Evolutionary conservation across 2,329 filamentous ascomycete species (phyloP).

Genomic region (Claviceps maximensis): DNA sequence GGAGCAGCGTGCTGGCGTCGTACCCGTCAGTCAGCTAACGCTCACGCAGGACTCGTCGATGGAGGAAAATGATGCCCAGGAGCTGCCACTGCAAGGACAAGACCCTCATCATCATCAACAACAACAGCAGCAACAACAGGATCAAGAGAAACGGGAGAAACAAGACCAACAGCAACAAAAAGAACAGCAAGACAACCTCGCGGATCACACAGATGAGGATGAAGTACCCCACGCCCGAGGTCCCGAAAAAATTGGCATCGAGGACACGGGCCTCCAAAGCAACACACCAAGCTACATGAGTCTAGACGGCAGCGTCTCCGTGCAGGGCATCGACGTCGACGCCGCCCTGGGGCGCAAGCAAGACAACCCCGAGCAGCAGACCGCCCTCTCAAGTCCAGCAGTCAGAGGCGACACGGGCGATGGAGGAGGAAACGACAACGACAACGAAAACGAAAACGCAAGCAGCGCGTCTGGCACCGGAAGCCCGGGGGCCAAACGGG

Average conservation of each 20-base stretch:
- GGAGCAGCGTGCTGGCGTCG: constrained; percentile 70
- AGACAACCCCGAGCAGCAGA: constrained; percentile 11
- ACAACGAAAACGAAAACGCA: constrained; percentile 11
- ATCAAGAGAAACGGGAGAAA: constrained; percentile 5
- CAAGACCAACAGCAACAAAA: constrained; percentile 22
- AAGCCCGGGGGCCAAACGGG: constrained; percentile 37
- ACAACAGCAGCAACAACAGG: neutral
- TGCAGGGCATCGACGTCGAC: constrained; percentile 45
- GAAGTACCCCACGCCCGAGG: constrained; percentile 72
- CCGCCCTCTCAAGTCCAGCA: neutral
- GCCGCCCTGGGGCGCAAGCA: constrained; percentile 45
- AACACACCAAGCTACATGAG: constrained; percentile 27
- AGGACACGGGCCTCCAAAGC: constrained; percentile 69
- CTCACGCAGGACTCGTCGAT: constrained; percentile 23
- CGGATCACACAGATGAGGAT: constrained; percentile 34
- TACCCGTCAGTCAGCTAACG: constrained; percentile 51
- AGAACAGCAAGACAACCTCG: constrained; percentile 37
- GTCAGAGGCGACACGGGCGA: constrained; percentile 8
- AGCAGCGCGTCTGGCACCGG: constrained; percentile 16
- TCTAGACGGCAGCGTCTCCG: constrained; percentile 28
- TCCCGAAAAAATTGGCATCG: constrained; percentile 70
- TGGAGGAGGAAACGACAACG: constrained; percentile 3
- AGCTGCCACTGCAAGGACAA: neutral
- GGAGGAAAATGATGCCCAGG: neutral
- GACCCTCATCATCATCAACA: neutral